Evolutionary conservation across 345 rosid genomes (phyloP), one percentile per base, ranked within the genome.

Genomic region (Lepidium sativum): DNA sequence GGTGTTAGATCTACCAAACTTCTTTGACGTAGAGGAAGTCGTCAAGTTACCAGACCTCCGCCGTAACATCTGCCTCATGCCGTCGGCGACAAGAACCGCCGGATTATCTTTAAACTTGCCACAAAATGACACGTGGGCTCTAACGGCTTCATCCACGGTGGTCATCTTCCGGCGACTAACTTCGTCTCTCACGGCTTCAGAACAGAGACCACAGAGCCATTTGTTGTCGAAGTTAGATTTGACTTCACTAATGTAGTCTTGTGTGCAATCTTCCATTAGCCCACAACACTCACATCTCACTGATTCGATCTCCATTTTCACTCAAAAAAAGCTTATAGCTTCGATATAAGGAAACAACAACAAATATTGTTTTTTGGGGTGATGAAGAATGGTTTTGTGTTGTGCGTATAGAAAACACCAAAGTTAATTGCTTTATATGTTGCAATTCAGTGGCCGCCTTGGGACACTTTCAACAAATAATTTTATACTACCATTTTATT

Each of bases 151-250:
- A 27, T 86, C 97, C 62, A 90, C 66, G 6, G 76, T 57, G 33
- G 55, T 58, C 35, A 66, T 58, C 67, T 73, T 83, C 65, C 77
- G 80, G 39, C 92, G 77, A 52, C 59, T 73, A 5, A 75, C 83
- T 75, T 94, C 99, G 20, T 94, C 96, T 44, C 83, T 75, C 10
- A 90, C 99, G 21, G 99, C 96, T 70, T 86, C 99, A 2, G 96
- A 87, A 76, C 99, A 94, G 58, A 94, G 76, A 63, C 99, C 99
- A 71, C 99, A 94, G 0, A 94, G 79, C 99, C 99, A 94, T 81
- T 87, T 90, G 43, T 87, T 95, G 16, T 82, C 91, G 64, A 94
- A 94, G 67, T 86, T 86, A 44, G 87, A 75, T 81, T 84, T 86
- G 60, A 94, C 95, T 39, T 83, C 73, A 37, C 51, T 75, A 4